A percentile compares a stretch with the other conserved stretches of the same genome.
phyloP scores from a whole-genome alignment of 1,284 basidiomycete genomes.

The Fomitopsis pinicola region DNA sequence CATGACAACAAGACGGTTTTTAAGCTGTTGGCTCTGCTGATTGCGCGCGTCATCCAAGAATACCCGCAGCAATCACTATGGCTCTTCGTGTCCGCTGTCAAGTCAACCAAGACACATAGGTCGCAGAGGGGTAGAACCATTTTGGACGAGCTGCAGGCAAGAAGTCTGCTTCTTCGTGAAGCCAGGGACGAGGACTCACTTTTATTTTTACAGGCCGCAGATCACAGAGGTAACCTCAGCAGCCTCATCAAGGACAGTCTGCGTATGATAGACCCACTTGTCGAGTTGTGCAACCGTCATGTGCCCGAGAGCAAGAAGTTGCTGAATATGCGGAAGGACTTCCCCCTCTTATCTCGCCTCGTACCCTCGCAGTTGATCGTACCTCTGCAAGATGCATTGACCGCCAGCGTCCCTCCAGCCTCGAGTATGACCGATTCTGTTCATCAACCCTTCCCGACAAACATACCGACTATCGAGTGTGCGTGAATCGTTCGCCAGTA shows the following conservation, averaged over 20 bases:
- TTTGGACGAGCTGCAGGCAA: conserved; percentile 63
- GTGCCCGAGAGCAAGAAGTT: conserved; percentile 44
- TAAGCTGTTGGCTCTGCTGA: conserved; percentile 63
- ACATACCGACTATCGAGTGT: conserved; percentile 80
- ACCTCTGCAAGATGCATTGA: conserved; percentile 92
- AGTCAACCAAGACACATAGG: conserved; percentile 75
- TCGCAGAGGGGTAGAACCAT: conserved; percentile 62
- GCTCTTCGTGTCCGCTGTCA: conserved; percentile 87
- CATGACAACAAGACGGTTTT: conserved; percentile 75
- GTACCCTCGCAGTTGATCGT: conserved; percentile 75
- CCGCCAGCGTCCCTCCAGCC: conserved; percentile 79
- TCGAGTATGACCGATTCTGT: conserved; percentile 52
- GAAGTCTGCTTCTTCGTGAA: conserved; percentile 17
- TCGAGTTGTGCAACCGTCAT: conserved; percentile 61
- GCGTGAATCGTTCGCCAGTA: conserved; percentile 16
- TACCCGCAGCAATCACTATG: conserved; percentile 94
- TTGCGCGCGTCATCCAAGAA: conserved; percentile 69
- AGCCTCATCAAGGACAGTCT: conserved; percentile 53
- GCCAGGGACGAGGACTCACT: background rate
- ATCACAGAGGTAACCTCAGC: conserved; percentile 35
- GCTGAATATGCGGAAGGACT: conserved; percentile 62
- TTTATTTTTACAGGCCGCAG: conserved; percentile 16
- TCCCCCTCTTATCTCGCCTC: conserved; percentile 55
- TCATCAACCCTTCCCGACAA: conserved; percentile 81
- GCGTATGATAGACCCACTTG: conserved; percentile 64